Percentiles rank a stretch among this genome's conserved stretches.
Evolutionary conservation across 805 yeast genomes (phyloP).

Genomic region (Phaffomyces opuntiae): DNA sequence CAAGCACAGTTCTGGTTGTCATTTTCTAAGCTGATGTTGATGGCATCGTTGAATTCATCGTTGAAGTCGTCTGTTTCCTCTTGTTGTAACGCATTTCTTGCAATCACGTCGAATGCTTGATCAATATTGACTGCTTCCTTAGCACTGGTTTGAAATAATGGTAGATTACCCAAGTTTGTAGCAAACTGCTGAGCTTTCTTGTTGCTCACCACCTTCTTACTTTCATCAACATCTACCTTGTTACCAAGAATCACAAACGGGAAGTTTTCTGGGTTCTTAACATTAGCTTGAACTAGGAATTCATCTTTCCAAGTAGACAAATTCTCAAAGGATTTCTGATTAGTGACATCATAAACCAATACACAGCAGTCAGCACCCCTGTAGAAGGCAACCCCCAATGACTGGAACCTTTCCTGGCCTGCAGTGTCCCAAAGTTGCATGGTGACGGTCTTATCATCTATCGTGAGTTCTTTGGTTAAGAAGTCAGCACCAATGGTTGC

Average conservation of each 20-base stretch:
- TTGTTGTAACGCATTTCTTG: constrained; percentile 91
- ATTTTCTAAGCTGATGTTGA: constrained; percentile 85
- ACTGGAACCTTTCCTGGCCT: constrained; percentile 96
- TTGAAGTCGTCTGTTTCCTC: constrained; percentile 86
- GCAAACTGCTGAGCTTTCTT: constrained; percentile 59
- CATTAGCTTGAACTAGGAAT: constrained; percentile 88
- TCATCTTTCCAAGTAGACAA: constrained; percentile 93
- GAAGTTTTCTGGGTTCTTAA: constrained; percentile 87
- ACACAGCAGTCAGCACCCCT: constrained; percentile 99
- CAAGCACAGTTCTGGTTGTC: constrained; percentile 35
- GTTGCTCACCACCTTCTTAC: constrained; percentile 62
- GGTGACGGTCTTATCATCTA: constrained; percentile 58
- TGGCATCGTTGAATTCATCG: constrained; percentile 94
- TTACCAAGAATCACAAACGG: constrained; percentile 95
- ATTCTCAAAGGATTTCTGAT: constrained; percentile 86
- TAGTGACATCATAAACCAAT: constrained; percentile 90
- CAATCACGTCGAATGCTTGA: constrained; percentile 92
- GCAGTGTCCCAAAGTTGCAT: constrained; percentile 97
- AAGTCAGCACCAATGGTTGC: constrained; percentile 98
- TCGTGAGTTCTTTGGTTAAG: constrained; percentile 78
- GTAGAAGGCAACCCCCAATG: constrained; percentile 93
- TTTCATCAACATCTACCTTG: constrained; percentile 90
- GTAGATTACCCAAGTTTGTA: constrained; percentile 65
- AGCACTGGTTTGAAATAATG: constrained; percentile 96
- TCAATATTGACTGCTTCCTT: constrained; percentile 94